Conservation (phyloP, 441 rosid genomes). For the Populus hybrid region DNA sequence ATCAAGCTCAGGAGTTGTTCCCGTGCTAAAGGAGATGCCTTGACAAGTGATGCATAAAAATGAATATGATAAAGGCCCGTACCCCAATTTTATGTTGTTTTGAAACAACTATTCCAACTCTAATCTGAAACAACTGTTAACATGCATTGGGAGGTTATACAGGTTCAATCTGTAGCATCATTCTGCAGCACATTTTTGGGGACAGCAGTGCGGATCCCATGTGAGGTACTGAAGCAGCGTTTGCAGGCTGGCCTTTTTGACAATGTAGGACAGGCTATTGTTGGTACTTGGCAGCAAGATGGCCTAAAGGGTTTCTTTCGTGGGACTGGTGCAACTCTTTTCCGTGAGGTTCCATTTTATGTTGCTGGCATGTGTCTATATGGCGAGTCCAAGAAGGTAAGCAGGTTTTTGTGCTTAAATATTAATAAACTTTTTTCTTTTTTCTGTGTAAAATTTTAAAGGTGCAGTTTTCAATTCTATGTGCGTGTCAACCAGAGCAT, state of each 20-base stretch:
- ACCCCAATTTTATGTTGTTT: not conserved
- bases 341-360: constrained; percentile 94
- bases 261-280: constrained; percentile 87
- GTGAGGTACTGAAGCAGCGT: constrained; percentile 97
- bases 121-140: not conserved
- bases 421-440: not conserved
- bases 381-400: constrained; percentile 92
- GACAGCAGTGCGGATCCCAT: constrained; percentile 90
- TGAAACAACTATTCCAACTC: not conserved
- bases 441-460: not conserved
- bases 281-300: constrained; percentile 92
- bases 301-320: constrained; percentile 93
- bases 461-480: not conserved
- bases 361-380: constrained; percentile 93
- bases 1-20: not conserved
- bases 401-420: not conserved
- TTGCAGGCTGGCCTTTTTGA: constrained; percentile 86
- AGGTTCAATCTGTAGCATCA: constrained; percentile 93
- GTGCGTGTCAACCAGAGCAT: not conserved
- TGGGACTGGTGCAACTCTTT: constrained; percentile 94
- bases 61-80: not conserved
- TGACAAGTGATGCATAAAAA: not conserved
- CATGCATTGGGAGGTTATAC: constrained; percentile 24
- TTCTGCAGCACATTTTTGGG: constrained; percentile 94
- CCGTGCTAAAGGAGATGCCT: not conserved